Percentiles rank a stretch among this genome's conserved stretches.
Conservation (phyloP, 148 eudicot species). For the Vaccinium vitisidaea region DNA sequence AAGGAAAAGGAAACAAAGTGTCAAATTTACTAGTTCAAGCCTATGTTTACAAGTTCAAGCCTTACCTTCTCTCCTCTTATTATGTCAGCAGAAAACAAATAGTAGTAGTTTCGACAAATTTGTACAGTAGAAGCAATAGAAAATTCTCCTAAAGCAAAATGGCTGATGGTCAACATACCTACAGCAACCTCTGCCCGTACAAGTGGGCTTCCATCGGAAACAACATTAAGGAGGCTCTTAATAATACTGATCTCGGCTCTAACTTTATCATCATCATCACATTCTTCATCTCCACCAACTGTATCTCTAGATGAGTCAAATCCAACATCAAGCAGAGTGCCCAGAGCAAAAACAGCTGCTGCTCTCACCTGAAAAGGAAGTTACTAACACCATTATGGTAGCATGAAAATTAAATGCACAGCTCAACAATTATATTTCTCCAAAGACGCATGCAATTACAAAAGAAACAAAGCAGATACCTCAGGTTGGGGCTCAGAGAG, state of each 20-base stretch:
- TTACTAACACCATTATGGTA: neutral
- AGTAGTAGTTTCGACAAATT: neutral
- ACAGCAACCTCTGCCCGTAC: conserved; percentile 95
- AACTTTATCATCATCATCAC: conserved; percentile 88
- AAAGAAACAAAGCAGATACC: conserved; percentile 39
- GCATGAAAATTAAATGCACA: conserved; percentile 5
- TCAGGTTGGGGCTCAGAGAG: conserved; percentile 91
- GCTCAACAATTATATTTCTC: neutral
- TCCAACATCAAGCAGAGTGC: conserved; percentile 85
- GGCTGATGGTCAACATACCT: conserved; percentile 47
- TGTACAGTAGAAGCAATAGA: neutral
- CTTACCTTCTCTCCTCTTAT: neutral
- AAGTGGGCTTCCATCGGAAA: conserved; percentile 93
- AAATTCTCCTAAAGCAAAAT: neutral
- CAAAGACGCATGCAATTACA: neutral
- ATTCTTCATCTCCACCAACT: conserved; percentile 61
- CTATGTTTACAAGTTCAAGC: neutral
- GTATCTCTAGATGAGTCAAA: conserved; percentile 68
- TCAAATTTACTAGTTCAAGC: neutral
- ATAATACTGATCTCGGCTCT: conserved; percentile 70
- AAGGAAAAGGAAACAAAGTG: neutral
- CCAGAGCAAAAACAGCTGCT: conserved; percentile 89
- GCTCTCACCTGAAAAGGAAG: conserved; percentile 72
- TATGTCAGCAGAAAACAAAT: neutral
- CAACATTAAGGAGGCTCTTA: conserved; percentile 74